Evolutionary conservation across 2,329 filamentous ascomycete species (phyloP).

Genomic region (Xylaria polymorpha): DNA sequence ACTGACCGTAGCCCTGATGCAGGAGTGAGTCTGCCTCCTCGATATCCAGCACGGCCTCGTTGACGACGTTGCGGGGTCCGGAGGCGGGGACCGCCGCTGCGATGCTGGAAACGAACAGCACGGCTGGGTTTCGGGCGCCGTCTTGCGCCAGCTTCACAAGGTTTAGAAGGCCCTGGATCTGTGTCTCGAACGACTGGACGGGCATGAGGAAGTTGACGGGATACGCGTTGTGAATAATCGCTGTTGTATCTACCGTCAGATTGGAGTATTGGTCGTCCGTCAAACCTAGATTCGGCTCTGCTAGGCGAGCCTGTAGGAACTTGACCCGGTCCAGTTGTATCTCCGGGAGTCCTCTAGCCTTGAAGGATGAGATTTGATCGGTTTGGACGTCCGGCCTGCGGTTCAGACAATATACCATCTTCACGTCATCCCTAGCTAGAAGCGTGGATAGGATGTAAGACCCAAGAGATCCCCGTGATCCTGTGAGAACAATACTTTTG

Average conservation of each 20-base stretch:
- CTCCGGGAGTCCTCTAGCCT: conserved; percentile 29
- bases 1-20: conserved; percentile 46
- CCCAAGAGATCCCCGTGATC: conserved; percentile 39
- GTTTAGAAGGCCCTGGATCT: conserved; percentile 38
- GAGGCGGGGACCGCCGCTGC: conserved; percentile 39
- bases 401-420: conserved; percentile 38
- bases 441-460: conserved; percentile 39
- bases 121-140: conserved; percentile 23
- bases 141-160: conserved; percentile 40
- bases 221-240: conserved; percentile 46
- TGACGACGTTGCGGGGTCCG: conserved; percentile 30
- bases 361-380: conserved; percentile 35
- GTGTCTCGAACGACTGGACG: conserved; percentile 42
- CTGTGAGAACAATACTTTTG: conserved; percentile 36
- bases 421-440: conserved; percentile 28
- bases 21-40: conserved; percentile 32
- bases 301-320: conserved; percentile 41
- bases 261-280: conserved; percentile 32
- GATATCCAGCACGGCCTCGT: conserved; percentile 41
- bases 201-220: conserved; percentile 46
- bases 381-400: conserved; percentile 20
- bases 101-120: conserved; percentile 48
- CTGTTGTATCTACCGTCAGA: conserved; percentile 38
- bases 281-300: conserved; percentile 41
- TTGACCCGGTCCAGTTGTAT: conserved; percentile 35